Evolutionary conservation across 768 basidiomycete genomes (phyloP), one percentile per base, ranked within the genome.

Genomic region (Leccinum disarticulatum): DNA sequence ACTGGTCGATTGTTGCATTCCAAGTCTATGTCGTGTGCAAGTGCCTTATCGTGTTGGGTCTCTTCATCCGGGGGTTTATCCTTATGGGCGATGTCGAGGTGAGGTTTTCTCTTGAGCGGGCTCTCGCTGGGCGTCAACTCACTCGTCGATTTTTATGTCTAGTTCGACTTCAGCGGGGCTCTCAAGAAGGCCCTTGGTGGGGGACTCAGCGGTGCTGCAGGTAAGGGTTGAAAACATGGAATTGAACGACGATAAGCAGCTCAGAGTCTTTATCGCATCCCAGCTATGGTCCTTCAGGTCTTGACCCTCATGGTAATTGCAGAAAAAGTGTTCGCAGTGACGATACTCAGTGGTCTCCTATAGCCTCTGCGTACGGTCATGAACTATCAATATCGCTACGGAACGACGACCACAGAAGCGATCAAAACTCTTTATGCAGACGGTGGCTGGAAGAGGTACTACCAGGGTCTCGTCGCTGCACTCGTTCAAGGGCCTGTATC

Each of bases 371-470:
- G 93, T n/a, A 97, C 95, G 3, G 82, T 95, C 57, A 98, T 98
- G 96, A 98, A 98, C 79, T 97, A 91, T 70, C 93, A 95, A 76
- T 94, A 95, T 72, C 85, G 88, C 55, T 95, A 86, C 69, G 95
- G 95, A n/a, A 88, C 88, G 2, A 82, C 85, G 2, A 86, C 86
- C 6, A 85, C 84, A 0, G 74, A 81, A 41, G 87, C 91, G 13
- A 83, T 81, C 58, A 72, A 74, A 52, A 91, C 83, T 3, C 84
- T 95, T 17, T 89, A 89, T 70, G 74, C 74, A 2, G 89, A 94
- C 60, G 93, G 94, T 14, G 92, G 93, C 9, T 88, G 82, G 78
- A 77, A 82, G 38, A 83, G 95, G 47, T 97, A 90, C 74, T 98
- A 97, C 73, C 87, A 91, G 64, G 96, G 96, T 6, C 82, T 98